Conservation (phyloP, 2,329 filamentous ascomycete species). For the Botrytis sinoallii region DNA sequence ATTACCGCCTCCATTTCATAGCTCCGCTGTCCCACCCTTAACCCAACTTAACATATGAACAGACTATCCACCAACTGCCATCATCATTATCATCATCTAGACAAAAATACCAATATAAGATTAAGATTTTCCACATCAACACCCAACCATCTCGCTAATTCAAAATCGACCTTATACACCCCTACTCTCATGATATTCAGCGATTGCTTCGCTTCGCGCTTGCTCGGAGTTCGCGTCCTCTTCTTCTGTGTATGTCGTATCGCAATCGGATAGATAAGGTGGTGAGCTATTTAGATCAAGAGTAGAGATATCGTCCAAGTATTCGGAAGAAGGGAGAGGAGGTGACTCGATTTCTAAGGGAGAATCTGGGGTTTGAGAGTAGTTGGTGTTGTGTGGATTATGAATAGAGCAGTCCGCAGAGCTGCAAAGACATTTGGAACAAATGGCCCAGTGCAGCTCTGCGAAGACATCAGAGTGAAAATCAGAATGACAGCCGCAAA, state of each 20-base stretch:
- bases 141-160: not conserved
- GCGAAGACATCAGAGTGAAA: not conserved
- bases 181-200: not conserved
- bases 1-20: not conserved
- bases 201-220: not conserved
- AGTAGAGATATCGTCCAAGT: not conserved
- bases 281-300: not conserved
- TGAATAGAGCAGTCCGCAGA: not conserved
- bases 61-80: not conserved
- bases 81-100: not conserved
- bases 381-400: accelerated
- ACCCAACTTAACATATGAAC: not conserved
- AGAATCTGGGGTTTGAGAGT: not conserved
- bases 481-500: not conserved
- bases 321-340: not conserved
- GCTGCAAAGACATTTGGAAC: too few species aligned
- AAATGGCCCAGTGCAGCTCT: too few species aligned
- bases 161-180: too few species aligned
- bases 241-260: not conserved
- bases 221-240: not conserved
- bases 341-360: not conserved
- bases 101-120: not conserved
- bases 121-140: not conserved
- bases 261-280: not conserved
- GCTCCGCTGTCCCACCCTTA: accelerated